Conservation (phyloP, 306 rosid genomes). For the Gillenia trifoliata region DNA sequence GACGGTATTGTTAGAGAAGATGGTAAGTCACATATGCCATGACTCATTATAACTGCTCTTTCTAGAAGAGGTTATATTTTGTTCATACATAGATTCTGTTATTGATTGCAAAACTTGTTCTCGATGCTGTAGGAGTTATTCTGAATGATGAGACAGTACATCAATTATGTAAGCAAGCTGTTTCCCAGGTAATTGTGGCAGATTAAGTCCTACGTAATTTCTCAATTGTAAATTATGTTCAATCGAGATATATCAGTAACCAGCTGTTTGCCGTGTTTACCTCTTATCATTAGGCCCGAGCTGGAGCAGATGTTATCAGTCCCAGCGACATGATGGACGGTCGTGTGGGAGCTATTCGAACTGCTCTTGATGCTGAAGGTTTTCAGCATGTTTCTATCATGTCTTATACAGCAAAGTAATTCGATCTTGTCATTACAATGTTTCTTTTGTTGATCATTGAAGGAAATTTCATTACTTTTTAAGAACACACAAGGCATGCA, state of each 20-base stretch:
- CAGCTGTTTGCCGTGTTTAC: slow-evolving; percentile 3
- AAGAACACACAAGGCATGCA: background rate
- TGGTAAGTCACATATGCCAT: slow-evolving; percentile 44
- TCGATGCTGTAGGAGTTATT: slow-evolving; percentile 71
- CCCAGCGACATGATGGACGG: slow-evolving; percentile 99
- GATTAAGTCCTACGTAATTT: slow-evolving; percentile 13
- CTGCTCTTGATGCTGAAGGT: slow-evolving; percentile 95
- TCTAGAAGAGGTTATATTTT: slow-evolving; percentile 15
- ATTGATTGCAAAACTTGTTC: slow-evolving; percentile 20
- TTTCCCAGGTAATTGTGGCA: slow-evolving; percentile 73
- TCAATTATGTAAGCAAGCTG: slow-evolving; percentile 92
- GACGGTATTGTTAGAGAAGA: slow-evolving; percentile 97
- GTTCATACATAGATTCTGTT: slow-evolving; percentile 9
- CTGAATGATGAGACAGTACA: slow-evolving; percentile 94
- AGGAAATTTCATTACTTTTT: background rate
- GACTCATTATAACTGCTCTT: slow-evolving; percentile 1
- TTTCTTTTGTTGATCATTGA: slow-evolving; percentile 1
- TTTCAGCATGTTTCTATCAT: slow-evolving; percentile 86
- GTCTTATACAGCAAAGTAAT: slow-evolving; percentile 95
- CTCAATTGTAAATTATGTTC: background rate
- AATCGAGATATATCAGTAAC: background rate
- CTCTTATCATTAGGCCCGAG: slow-evolving; percentile 59
- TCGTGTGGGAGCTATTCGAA: slow-evolving; percentile 84
- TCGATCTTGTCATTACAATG: background rate
- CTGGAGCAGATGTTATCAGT: slow-evolving; percentile 97